Conservation (phyloP, 2,329 filamentous ascomycete genomes). For the Diaporthe sp. region DNA sequence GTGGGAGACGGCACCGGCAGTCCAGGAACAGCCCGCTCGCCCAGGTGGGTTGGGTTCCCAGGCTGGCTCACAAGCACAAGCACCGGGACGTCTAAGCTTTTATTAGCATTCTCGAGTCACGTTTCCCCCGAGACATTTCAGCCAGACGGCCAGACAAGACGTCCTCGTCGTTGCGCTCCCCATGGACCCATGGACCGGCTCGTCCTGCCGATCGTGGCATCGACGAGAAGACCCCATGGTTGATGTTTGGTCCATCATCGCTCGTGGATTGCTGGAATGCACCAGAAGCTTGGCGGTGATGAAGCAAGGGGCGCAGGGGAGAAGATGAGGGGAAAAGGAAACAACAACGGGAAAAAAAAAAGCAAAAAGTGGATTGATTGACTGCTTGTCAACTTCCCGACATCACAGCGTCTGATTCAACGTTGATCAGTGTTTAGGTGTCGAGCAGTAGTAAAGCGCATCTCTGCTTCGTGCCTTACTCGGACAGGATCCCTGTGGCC, state of each 20-base stretch:
- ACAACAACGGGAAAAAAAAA: background rate
- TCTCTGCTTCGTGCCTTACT: background rate
- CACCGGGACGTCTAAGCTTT: conserved; percentile 22
- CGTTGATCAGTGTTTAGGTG: background rate
- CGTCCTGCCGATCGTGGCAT: background rate
- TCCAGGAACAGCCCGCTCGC: conserved; percentile 38
- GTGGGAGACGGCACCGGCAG: conserved; percentile 40
- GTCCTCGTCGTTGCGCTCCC: background rate
- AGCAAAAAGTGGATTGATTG: background rate
- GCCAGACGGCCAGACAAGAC: background rate
- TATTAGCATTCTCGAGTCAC: conserved; percentile 18
- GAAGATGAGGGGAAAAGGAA: background rate
- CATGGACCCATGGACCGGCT: background rate
- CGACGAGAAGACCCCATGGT: background rate
- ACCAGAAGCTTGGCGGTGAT: conserved; percentile 17
- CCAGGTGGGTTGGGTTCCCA: conserved; percentile 33
- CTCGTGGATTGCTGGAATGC: background rate
- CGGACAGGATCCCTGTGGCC: background rate
- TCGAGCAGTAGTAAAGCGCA: background rate
- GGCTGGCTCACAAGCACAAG: conserved; percentile 20
- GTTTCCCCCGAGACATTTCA: conserved; percentile 10
- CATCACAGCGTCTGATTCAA: background rate
- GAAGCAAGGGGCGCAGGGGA: conserved; percentile 17
- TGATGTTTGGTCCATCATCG: background rate
- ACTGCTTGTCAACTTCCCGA: background rate